Base-by-base conservation (phyloP, 2,329 filamentous ascomycete species). In the Ophiognomonia clavigignenti-juglandacearum region DNA sequence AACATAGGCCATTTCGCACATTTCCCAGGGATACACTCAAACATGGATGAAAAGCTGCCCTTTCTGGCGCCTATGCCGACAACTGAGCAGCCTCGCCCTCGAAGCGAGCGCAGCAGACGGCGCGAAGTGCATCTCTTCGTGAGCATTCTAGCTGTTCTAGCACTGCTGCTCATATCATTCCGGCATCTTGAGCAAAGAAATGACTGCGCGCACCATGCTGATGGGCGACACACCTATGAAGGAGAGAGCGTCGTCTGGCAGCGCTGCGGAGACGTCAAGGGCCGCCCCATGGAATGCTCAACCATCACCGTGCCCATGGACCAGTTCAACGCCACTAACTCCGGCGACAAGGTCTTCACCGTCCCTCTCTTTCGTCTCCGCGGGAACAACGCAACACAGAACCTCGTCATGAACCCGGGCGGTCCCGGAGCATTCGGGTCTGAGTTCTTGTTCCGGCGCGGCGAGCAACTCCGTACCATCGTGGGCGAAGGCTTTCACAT, bases 341-440 rank as follows among this genome's bases (percentile, higher is more conserved):
- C 59, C 0, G 56, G 55, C 24, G 53, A 63, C 55, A 66, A 67
- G 55, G 68, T 61, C 6, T 74, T 75, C 51, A 64, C 56, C 35
- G 62, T 75, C 38, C 68, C 72, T 4, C 56, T 76, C 3, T 61
- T 72, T 14, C 68, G 72, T n/a, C 48, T 73, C 47, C 65, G 71
- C 19, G 69, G 66, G 18, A 60, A 59, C 26, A 64, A 69, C n/a
- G 66, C 68, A 10, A 70, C 65, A 11, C 59, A 64, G 38, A 72
- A 70, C 40, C 55, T 76, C 16, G 54, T 76, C 0, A 56, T 74
- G 13, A 75, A 75, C 50, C 70, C 72, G 0, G 73, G 72, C 35
- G 73, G 74, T 0, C 73, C 74, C 0, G 74, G 72, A 6, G 71
- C 57, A 8, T 68, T 68, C 35, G 72, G 72, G 3, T 53, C 67